These are phyloP conservation scores for Paxillus rubicundulus DNA, from an alignment of 768 basidiomycete genomes.

Conservation along the genomic window DNA sequence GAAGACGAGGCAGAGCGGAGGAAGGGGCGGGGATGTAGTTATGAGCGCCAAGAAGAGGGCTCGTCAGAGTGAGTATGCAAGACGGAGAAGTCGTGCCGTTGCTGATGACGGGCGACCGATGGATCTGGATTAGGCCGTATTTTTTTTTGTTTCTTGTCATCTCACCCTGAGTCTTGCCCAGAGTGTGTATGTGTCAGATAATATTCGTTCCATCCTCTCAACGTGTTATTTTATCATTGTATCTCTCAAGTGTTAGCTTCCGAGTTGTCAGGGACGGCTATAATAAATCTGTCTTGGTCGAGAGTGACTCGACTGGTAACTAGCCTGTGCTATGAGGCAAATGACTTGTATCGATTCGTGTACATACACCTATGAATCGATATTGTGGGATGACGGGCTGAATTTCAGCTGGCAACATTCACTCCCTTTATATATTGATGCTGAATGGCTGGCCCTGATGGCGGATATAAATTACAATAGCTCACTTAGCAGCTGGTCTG, in stretches of 20 bases:
- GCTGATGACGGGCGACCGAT: conserved; percentile 8
- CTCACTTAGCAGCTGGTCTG: no score
- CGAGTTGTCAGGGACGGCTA: not conserved
- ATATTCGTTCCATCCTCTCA: not conserved
- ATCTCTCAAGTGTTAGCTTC: not conserved
- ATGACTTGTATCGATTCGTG: no score
- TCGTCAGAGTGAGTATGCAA: conserved; percentile 73
- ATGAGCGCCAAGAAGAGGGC: conserved; percentile 71
- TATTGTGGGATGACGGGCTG: no score
- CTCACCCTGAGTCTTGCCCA: conserved; percentile 1
- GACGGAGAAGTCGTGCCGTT: conserved; percentile 48
- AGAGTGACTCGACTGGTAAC: not conserved
- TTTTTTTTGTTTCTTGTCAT: not conserved
- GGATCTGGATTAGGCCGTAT: conserved; percentile 10
- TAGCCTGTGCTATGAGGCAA: no score
- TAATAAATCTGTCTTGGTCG: no score
- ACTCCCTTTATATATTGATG: no score
- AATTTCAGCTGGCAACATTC: no score
- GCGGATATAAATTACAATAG: no score
- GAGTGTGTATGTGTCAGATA: conserved; percentile 12
- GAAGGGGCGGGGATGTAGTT: conserved; percentile 38
- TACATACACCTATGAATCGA: no score
- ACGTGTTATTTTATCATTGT: not conserved
- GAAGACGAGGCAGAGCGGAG: conserved; percentile 21
- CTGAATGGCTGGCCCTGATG: no score